These are phyloP conservation scores for Cercospora sojina DNA, from an alignment of 2,329 filamentous ascomycete species.

Conservation along the genomic window DNA sequence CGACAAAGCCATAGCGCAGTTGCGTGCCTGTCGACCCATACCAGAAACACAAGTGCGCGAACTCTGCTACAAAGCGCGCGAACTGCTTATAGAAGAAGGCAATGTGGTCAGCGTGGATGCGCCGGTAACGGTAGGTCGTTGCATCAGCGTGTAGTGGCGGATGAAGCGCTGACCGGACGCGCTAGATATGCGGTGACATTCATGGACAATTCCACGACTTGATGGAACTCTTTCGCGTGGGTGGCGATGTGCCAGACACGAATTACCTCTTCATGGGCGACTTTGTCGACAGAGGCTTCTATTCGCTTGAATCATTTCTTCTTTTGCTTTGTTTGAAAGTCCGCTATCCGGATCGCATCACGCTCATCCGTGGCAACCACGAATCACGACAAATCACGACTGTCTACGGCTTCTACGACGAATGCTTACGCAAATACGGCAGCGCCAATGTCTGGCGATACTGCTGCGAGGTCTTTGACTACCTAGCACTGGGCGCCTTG, in stretches of 20 bases:
- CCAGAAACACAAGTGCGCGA: slow-evolving; percentile 94
- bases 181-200: slow-evolving; percentile 89
- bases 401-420: slow-evolving; percentile 97
- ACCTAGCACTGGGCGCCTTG: slow-evolving; percentile 84
- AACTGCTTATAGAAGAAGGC: slow-evolving; percentile 94
- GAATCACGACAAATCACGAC: slow-evolving; percentile 96
- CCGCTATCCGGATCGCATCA: slow-evolving; percentile 95
- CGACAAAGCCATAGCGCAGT: slow-evolving; percentile 89
- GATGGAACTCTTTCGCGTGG: slow-evolving; percentile 98
- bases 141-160: not conserved
- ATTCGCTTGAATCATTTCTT: slow-evolving; percentile 94
- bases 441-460: slow-evolving; percentile 94
- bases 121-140: slow-evolving; percentile 73
- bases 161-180: slow-evolving; percentile 18
- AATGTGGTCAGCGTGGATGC: slow-evolving; percentile 95
- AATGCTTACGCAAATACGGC: slow-evolving; percentile 93
- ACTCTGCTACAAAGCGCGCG: slow-evolving; percentile 93
- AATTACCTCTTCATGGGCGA: slow-evolving; percentile 98
- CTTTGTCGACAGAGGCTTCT: slow-evolving; percentile 97
- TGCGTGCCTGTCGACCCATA: slow-evolving; percentile 93
- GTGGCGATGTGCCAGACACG: slow-evolving; percentile 93
- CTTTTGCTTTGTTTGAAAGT: slow-evolving; percentile 95
- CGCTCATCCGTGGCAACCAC: slow-evolving; percentile 74
- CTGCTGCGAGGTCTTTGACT: slow-evolving; percentile 97
- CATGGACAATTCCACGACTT: slow-evolving; percentile 98